Evolutionary conservation across 345 rosid genomes (phyloP), one percentile per base, ranked within the genome.

Genomic region (Pugionium dolabratum): DNA sequence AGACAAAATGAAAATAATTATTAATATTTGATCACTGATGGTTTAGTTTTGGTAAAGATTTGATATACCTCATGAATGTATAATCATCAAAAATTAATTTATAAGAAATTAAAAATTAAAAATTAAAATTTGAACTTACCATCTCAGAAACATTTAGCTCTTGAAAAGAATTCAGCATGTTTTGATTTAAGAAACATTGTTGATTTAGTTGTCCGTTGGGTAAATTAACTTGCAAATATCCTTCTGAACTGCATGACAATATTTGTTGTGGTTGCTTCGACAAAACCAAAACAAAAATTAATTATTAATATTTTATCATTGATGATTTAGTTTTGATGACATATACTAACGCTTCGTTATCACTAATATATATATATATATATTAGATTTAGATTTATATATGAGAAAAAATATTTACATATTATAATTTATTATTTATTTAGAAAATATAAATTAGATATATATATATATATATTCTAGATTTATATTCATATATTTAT

Each of bases 121-220:
- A 52, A 31, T 32, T 26, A 27, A 61, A 7, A 11, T 4, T 34
- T 26, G 3, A 3, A n/a, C 10, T 34, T 62, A 50, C 73, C 66
- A 26, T 32, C 32, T 43, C 6, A 40, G 40, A 59, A 49, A 25
- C 7, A 50, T 32, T 4, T 6, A 30, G 9, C n/a, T 41, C 54
- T 59, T 68, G 66, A 40, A 31, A 50, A 33, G 7, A 11, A 41
- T 27, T 18, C 7, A 59, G 1, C n/a, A 51, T 7, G 27, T 51
- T 27, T 53, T 49, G 34, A 11, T 44, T 25, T 3, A 5, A 4
- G 3, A 44, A 28, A 34, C 4, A 4, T 11, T 45, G 46, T 9
- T 43, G 62, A 52, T 61, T 47, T 11, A 18, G n/a, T 7, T 59
- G 59, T 6, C 2, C 9, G 47, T 27, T 28, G 7, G 56, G 3